Conservation (phyloP, 495 filamentous ascomycete species). For the Tuber borchii region DNA sequence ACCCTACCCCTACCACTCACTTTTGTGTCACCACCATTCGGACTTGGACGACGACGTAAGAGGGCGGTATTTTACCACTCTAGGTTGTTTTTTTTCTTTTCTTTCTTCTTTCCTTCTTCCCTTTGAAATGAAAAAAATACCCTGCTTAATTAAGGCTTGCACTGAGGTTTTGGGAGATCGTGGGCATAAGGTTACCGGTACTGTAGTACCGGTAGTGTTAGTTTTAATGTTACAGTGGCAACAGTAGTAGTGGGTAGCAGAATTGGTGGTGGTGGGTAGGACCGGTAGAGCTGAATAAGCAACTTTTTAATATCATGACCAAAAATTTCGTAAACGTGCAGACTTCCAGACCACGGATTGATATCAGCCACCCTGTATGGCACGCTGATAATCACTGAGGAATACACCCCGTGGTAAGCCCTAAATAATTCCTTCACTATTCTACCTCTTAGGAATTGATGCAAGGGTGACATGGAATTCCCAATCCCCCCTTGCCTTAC, state of each 20-base stretch:
- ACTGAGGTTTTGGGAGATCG: not conserved
- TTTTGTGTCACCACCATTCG: not conserved
- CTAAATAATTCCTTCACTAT: not conserved
- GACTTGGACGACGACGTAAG: not conserved
- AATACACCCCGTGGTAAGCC: not conserved
- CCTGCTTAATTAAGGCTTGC: not conserved
- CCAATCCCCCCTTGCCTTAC: no score
- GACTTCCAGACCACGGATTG: not conserved
- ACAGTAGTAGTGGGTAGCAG: not conserved
- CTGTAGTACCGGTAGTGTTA: no score
- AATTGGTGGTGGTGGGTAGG: not conserved
- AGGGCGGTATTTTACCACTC: not conserved
- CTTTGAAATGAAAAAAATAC: not conserved
- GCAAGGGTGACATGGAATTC: not conserved
- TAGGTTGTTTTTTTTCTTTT: not conserved
- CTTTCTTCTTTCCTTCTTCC: no score
- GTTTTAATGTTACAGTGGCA: not conserved
- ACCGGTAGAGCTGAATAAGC: not conserved
- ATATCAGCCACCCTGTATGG: no score
- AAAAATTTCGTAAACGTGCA: not conserved
- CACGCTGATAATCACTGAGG: no score
- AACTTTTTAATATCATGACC: not conserved
- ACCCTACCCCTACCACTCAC: not conserved
- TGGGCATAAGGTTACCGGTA: not conserved
- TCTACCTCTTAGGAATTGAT: not conserved